These are phyloP conservation scores for Cercospora canescens DNA, from an alignment of 2,329 filamentous ascomycete genomes.

Conservation along the genomic window DNA sequence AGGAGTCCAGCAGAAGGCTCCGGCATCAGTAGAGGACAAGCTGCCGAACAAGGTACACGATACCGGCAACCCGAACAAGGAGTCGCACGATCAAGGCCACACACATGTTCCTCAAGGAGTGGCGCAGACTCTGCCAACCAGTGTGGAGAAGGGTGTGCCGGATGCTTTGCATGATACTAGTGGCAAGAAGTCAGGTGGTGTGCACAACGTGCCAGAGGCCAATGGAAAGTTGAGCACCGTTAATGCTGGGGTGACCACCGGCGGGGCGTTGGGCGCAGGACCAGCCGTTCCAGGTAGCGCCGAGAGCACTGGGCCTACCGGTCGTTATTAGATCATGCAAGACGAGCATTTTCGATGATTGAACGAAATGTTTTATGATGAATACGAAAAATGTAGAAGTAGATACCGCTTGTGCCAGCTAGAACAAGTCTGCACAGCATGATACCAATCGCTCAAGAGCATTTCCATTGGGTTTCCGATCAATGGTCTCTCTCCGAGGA, in stretches of 20 bases:
- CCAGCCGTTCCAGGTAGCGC: not conserved
- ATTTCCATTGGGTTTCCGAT: not conserved
- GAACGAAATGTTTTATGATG: not conserved
- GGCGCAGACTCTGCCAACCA: constrained; percentile 10
- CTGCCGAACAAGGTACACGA: constrained; percentile 18
- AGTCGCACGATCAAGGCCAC: constrained; percentile 9
- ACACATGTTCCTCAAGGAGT: constrained; percentile 13
- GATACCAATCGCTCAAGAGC: not conserved
- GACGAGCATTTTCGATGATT: not conserved
- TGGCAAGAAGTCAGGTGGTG: constrained; percentile 9
- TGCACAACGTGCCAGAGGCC: not conserved
- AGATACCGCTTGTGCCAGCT: not conserved
- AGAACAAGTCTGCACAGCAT: not conserved
- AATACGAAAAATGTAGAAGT: not conserved
- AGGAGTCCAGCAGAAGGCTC: constrained; percentile 11
- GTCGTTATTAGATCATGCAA: not conserved
- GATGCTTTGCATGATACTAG: constrained; percentile 16
- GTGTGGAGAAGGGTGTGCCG: constrained; percentile 15
- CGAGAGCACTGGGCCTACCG: not conserved
- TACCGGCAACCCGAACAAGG: constrained; percentile 6
- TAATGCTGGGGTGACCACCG: not conserved
- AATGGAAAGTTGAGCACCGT: not conserved
- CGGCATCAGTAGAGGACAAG: constrained; percentile 11
- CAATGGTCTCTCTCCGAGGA: not conserved
- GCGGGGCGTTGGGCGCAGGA: constrained; percentile 1